Evolutionary conservation across 1,139 yeast species (phyloP).

Genomic region (Pichia sp.): DNA sequence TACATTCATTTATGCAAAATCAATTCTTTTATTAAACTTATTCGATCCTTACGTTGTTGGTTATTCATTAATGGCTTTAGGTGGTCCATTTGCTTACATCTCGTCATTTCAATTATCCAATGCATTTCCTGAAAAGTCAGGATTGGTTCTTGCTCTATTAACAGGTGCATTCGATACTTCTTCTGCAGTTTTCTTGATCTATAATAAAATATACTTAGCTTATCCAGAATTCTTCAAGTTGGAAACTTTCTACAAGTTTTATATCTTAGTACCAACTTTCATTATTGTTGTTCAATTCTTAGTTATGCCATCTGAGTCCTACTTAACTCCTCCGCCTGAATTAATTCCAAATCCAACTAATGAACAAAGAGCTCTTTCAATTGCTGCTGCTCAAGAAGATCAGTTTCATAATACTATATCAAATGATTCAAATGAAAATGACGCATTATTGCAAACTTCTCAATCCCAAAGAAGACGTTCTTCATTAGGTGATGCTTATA

Average conservation of each 20-base stretch:
- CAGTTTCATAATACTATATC: conserved; percentile 12
- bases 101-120: conserved; percentile 43
- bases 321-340: conserved; percentile 31
- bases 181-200: conserved; percentile 44
- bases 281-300: conserved; percentile 43
- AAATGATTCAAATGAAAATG: conserved; percentile 8
- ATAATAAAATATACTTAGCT: conserved; percentile 39
- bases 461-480: conserved; percentile 24
- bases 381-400: conserved; percentile 23
- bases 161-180: conserved; percentile 80
- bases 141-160: conserved; percentile 60
- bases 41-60: conserved; percentile 39
- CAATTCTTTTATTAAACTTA: conserved; percentile 14
- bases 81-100: conserved; percentile 42
- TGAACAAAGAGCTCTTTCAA: conserved; percentile 23
- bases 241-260: conserved; percentile 39
- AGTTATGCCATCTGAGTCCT: conserved; percentile 48
- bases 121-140: conserved; percentile 51
- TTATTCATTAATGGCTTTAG: conserved; percentile 38
- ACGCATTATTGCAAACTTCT: conserved; percentile 6
- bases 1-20: conserved; percentile 32
- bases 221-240: conserved; percentile 26
- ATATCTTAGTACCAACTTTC: conserved; percentile 45
- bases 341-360: conserved; percentile 27
- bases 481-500: conserved; percentile 32